These are phyloP conservation scores for Microbotryum scabiosae DNA, from an alignment of 1,284 basidiomycete species.

Conservation along the genomic window DNA sequence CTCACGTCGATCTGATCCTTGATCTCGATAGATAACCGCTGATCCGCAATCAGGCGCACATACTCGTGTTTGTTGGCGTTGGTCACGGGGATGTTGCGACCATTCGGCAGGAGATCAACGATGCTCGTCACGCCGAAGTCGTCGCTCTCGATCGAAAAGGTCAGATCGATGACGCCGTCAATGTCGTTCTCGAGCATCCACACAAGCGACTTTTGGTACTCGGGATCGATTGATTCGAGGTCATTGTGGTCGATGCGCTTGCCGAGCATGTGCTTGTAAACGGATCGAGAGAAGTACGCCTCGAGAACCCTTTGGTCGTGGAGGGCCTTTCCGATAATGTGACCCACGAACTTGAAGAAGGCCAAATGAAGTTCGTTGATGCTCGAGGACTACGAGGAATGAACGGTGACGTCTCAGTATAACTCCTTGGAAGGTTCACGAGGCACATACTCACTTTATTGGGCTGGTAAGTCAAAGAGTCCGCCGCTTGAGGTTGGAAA, in stretches of 20 bases:
- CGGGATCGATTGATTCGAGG: conserved; percentile 92
- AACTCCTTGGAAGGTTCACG: conserved; percentile 1
- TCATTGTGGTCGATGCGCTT: conserved; percentile 88
- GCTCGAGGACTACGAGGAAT: conserved; percentile 86
- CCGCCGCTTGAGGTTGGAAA: conserved; percentile 83
- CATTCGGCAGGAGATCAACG: conserved; percentile 74
- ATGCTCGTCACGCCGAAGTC: conserved; percentile 87
- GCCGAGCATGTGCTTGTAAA: conserved; percentile 86
- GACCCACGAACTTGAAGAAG: conserved; percentile 98
- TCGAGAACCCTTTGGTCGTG: conserved; percentile 92
- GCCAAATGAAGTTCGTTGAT: conserved; percentile 84
- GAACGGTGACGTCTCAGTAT: conserved; percentile 67
- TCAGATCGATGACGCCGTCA: conserved; percentile 58
- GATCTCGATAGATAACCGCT: conserved; percentile 88
- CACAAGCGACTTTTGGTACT: conserved; percentile 85
- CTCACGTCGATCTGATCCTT: conserved; percentile 69
- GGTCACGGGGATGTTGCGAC: conserved; percentile 72
- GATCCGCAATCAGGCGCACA: conserved; percentile 81
- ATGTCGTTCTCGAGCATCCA: conserved; percentile 91
- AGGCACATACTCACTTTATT: conserved; percentile 36
- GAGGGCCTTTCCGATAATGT: conserved; percentile 92
- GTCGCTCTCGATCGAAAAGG: conserved; percentile 82
- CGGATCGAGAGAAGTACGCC: conserved; percentile 91
- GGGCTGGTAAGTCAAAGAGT: conserved; percentile 42
- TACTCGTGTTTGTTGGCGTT: conserved; percentile 96